Percentiles rank a stretch among this genome's conserved stretches.
phyloP scores from a whole-genome alignment of 2,329 filamentous ascomycete genomes.

The Karstenula rhodostoma region DNA sequence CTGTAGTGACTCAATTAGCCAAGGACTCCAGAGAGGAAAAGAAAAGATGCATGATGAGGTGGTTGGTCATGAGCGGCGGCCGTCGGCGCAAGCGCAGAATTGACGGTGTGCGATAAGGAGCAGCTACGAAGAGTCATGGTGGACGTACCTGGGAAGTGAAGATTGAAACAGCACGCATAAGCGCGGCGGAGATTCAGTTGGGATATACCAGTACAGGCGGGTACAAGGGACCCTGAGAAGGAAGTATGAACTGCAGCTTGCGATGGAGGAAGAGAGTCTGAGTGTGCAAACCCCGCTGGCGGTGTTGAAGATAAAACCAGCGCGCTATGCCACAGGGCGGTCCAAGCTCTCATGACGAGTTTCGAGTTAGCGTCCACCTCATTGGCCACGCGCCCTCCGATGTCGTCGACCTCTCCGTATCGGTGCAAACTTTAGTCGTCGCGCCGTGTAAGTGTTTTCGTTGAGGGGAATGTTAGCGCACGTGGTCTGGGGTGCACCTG shows the following conservation, averaged over 20 bases:
- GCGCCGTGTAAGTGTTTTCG: not conserved
- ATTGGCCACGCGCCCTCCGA: conserved; percentile 14
- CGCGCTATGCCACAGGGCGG: conserved; percentile 7
- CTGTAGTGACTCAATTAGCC: conserved; percentile 53
- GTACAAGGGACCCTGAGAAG: conserved; percentile 31
- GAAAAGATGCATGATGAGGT: conserved; percentile 4
- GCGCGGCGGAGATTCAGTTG: conserved; percentile 40
- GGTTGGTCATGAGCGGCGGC: conserved; percentile 3
- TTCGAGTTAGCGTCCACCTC: not conserved
- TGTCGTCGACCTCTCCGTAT: not conserved
- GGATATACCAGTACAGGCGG: conserved; percentile 38
- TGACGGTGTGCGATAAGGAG: conserved; percentile 45
- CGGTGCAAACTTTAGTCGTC: not conserved
- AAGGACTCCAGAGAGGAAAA: conserved; percentile 24
- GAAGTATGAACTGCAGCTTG: conserved; percentile 4
- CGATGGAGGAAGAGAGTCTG: conserved; percentile 18
- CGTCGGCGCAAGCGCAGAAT: conserved; percentile 29
- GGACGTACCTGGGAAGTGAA: conserved; percentile 63
- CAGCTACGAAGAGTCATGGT: conserved; percentile 20
- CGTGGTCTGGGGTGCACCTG: not conserved
- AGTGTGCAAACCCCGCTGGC: conserved; percentile 11
- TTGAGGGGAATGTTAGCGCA: conserved; percentile 5
- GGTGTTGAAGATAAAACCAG: conserved; percentile 11
- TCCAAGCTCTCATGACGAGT: not conserved
- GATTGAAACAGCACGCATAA: conserved; percentile 60